Evolutionary conservation across 805 yeast genomes (phyloP).

Genomic region (Saccharomyces eubayanus): DNA sequence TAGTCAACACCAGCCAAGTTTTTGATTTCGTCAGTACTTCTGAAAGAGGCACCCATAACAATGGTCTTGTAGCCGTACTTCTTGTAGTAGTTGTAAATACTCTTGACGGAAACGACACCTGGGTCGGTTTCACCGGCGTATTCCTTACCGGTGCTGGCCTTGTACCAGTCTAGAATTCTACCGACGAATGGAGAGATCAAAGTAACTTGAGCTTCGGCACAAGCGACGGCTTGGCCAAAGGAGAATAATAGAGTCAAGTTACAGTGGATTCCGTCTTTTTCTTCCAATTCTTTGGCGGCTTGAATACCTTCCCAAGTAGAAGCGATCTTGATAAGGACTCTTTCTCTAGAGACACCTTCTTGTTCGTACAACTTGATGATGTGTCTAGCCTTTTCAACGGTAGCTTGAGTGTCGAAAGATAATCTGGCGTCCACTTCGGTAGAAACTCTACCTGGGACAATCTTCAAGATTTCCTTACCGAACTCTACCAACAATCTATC

Average conservation of each 20-base stretch:
- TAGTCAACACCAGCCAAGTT: slow-evolving; percentile 94
- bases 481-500: slow-evolving; percentile 90
- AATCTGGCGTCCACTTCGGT: slow-evolving; percentile 98
- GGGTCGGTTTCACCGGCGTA: slow-evolving; percentile 76
- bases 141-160: slow-evolving; percentile 80
- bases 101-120: slow-evolving; percentile 84
- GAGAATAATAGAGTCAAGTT: slow-evolving; percentile 93
- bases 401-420: slow-evolving; percentile 88
- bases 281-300: slow-evolving; percentile 92
- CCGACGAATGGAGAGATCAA: slow-evolving; percentile 97
- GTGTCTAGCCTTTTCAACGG: slow-evolving; percentile 83
- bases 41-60: slow-evolving; percentile 99
- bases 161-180: slow-evolving; percentile 96
- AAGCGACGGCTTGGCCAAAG: slow-evolving; percentile 93
- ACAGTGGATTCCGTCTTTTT: slow-evolving; percentile 81
- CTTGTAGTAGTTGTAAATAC: slow-evolving; percentile 93
- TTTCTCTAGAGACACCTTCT: slow-evolving; percentile 76
- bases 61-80: slow-evolving; percentile 91
- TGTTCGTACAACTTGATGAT: slow-evolving; percentile 78
- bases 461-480: slow-evolving; percentile 82
- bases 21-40: slow-evolving; percentile 88
- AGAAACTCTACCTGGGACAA: slow-evolving; percentile 97
- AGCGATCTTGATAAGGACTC: slow-evolving; percentile 89
- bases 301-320: slow-evolving; percentile 98
- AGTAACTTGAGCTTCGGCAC: slow-evolving; percentile 94